phyloP scores from a whole-genome alignment of 1,284 basidiomycete species.

The Irpex sp. region DNA sequence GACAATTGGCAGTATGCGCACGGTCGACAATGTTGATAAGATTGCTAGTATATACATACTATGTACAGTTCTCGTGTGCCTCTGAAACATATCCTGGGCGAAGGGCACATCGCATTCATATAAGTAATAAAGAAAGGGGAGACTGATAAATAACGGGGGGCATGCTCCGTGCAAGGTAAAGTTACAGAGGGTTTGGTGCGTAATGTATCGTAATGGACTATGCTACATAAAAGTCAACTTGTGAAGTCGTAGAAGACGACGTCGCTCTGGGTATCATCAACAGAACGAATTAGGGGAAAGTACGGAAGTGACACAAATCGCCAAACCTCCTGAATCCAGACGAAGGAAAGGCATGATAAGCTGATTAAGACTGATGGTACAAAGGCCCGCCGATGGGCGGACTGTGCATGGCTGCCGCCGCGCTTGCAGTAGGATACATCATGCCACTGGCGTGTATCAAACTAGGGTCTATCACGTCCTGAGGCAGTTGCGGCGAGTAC shows the following conservation, averaged over 20 bases:
- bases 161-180: not conserved
- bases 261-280: not conserved
- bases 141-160: constrained; percentile 5
- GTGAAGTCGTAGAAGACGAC: too few relatives aligned
- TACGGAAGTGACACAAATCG: not conserved
- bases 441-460: not conserved
- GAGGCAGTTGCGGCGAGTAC: not conserved
- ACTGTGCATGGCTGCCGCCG: not conserved
- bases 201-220: constrained; percentile 4
- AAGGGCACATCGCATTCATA: not conserved
- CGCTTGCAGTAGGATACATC: not conserved
- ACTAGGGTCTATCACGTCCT: constrained; percentile 1
- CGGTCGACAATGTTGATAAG: not conserved
- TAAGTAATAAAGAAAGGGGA: constrained; percentile 1
- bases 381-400: not conserved
- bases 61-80: too few relatives aligned
- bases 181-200: constrained; percentile 8
- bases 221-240: constrained; percentile 10
- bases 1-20: not conserved
- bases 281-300: not conserved
- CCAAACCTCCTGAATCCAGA: not conserved
- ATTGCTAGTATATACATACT: not conserved
- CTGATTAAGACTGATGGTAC: not conserved
- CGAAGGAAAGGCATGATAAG: too few relatives aligned
- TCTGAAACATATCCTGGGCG: not conserved